phyloP scores from a whole-genome alignment of 352 stramenopile species.

The Pythium brachiatum region DNA sequence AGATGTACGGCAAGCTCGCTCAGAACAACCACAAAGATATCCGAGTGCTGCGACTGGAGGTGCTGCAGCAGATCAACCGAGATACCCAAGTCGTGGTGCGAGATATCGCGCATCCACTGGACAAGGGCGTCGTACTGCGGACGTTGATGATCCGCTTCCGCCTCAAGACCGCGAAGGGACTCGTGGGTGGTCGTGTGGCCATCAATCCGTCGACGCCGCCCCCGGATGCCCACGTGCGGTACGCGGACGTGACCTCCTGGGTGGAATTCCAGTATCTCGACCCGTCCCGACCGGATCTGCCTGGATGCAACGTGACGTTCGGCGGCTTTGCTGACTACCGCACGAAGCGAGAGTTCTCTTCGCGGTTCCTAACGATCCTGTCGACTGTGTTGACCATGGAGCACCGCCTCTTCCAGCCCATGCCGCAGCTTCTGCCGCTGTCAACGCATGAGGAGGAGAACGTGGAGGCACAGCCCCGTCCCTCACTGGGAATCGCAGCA shows the following conservation, averaged over 20 bases:
- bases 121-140: conserved; percentile 37
- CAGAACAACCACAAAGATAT: conserved; percentile 35
- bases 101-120: conserved; percentile 40
- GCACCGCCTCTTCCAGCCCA: conserved; percentile 31
- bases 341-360: conserved; percentile 37
- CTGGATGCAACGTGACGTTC: conserved; percentile 33
- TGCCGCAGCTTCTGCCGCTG: conserved; percentile 26
- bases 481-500: neutral
- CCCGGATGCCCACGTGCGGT: conserved; percentile 22
- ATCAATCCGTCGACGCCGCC: conserved; percentile 31
- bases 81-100: conserved; percentile 36
- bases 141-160: conserved; percentile 42
- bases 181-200: conserved; percentile 33
- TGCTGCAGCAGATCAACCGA: conserved; percentile 40
- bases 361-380: conserved; percentile 35
- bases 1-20: conserved; percentile 30
- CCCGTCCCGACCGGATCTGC: conserved; percentile 22
- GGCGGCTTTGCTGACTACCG: conserved; percentile 38
- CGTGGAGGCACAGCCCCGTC: neutral
- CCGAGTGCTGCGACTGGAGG: conserved; percentile 39
- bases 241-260: conserved; percentile 36
- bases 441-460: neutral
- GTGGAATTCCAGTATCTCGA: conserved; percentile 37
- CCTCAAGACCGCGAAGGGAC: conserved; percentile 31
- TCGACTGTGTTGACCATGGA: conserved; percentile 37